Evolutionary conservation across 2,329 filamentous ascomycete species (phyloP).

Genomic region (Drechslera avenae): DNA sequence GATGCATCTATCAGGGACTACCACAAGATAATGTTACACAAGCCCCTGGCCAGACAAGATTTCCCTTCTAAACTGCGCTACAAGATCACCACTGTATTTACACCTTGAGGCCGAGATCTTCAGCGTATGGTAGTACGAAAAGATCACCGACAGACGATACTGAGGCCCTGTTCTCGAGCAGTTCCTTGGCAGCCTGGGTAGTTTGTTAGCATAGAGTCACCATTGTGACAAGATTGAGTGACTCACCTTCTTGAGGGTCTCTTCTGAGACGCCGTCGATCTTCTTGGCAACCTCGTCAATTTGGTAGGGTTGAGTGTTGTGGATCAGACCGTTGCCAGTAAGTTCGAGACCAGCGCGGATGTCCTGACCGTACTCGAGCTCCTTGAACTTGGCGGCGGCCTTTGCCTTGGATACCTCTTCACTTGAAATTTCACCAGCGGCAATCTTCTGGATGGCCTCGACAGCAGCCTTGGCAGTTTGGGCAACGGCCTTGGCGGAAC

Average conservation of each 20-base stretch:
- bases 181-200: constrained; percentile 78
- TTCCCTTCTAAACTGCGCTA: constrained; percentile 35
- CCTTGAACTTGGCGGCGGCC: constrained; percentile 90
- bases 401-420: constrained; percentile 92
- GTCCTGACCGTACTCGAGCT: constrained; percentile 80
- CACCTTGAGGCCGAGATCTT: constrained; percentile 92
- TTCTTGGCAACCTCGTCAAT: constrained; percentile 78
- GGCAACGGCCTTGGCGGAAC: constrained; percentile 73
- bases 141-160: constrained; percentile 91
- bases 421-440: constrained; percentile 73
- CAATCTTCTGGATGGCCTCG: constrained; percentile 80
- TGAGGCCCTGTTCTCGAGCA: constrained; percentile 86
- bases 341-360: constrained; percentile 77
- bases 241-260: constrained; percentile 70
- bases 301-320: constrained; percentile 81
- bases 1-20: constrained; percentile 49
- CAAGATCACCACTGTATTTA: constrained; percentile 63
- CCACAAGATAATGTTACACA: constrained; percentile 52
- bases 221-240: constrained; percentile 39
- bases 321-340: constrained; percentile 82
- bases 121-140: constrained; percentile 86
- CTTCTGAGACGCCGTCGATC: constrained; percentile 79
- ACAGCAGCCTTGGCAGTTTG: constrained; percentile 77
- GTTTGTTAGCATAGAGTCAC: constrained; percentile 24
- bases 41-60: constrained; percentile 38